Base-by-base conservation (phyloP, 225 moss, liverwort and hornwort species). In the Marchantia paleacea region DNA sequence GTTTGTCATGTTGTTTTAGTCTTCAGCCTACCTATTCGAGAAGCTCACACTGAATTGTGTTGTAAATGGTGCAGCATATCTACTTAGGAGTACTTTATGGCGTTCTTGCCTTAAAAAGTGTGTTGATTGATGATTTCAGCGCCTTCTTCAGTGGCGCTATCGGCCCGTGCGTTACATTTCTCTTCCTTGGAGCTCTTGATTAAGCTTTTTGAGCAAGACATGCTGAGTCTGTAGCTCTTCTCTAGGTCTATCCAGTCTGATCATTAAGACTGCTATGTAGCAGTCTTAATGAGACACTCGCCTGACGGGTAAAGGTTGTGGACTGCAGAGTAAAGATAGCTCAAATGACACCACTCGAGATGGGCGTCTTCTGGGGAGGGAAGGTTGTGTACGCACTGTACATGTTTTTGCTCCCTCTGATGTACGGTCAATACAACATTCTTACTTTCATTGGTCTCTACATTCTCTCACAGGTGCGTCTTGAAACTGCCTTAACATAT, bases 121-220 rank as follows among this genome's bases (percentile, higher is more conserved):
- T 99, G 69, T 92, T 95, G 66, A 84, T 92, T 50, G 99, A 99
- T 88, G 99, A 99, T 73, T 99, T 99, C 67, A 86, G 85, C 79
- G 91, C 99, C 54, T 95, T 90, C 84, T 92, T 94, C 83, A 81
- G 78, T 69, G 99, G 99, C 75, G 89, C 88, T n/a, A 99, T 99
- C 82, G 99, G 99, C 87, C 90, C 95, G 97, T 97, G 86, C 88
- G 94, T 94, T 52, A 58, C 76, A 31, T 3, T 11, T 47, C 62
- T 61, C 20, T 12, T 39, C 51, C 39, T 28, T 53, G 13, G 16
- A 12, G 20, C 39, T 69, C 60, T 31, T 77, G 26, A 16, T 39
- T 5, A 39, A 55, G 20, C 26, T 52, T 15, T 22, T 24, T 74
- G 73, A 28, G 22, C 28, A n/a, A n/a, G n/a, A n/a, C n/a, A 18